phyloP scores from a whole-genome alignment of 2,329 filamentous ascomycete species.

The Elsinoe perseae region DNA sequence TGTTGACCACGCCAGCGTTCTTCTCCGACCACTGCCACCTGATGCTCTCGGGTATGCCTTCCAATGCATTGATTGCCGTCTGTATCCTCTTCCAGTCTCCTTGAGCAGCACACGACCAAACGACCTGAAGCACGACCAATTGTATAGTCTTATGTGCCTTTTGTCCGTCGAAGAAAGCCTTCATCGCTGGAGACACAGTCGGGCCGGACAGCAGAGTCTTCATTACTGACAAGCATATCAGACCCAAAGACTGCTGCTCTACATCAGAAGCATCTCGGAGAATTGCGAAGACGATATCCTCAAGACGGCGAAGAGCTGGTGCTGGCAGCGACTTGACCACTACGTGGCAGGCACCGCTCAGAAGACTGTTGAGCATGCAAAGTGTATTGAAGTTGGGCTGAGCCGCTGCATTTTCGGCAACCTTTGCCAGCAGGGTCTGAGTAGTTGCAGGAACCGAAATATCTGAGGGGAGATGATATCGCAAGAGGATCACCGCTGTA shows the following conservation, averaged over 20 bases:
- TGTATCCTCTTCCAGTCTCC: constrained; percentile 22
- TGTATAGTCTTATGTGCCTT: constrained; percentile 31
- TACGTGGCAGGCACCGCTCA: constrained; percentile 27
- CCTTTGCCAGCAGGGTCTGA: constrained; percentile 28
- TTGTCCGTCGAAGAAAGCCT: constrained; percentile 28
- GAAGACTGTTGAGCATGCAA: constrained; percentile 27
- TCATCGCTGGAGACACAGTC: constrained; percentile 20
- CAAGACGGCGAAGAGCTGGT: constrained; percentile 24
- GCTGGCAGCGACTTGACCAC: constrained; percentile 27
- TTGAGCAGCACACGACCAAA: constrained; percentile 25
- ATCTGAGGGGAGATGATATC: constrained; percentile 24
- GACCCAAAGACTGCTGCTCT: constrained; percentile 27
- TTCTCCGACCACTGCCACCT: constrained; percentile 27
- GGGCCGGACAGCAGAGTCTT: constrained; percentile 22
- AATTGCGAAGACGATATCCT: constrained; percentile 29
- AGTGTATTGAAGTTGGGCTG: constrained; percentile 24
- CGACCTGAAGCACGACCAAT: constrained; percentile 28
- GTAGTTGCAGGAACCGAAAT: constrained; percentile 27
- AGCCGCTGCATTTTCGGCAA: constrained; percentile 26
- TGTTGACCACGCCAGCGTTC: constrained; percentile 27
- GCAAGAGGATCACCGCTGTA: constrained; percentile 26
- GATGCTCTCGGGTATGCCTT: constrained; percentile 24
- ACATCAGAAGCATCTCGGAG: constrained; percentile 22
- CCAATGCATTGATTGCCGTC: constrained; percentile 26
- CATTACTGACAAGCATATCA: constrained; percentile 34